These are phyloP conservation scores for Botrytis pseudocinerea DNA, from an alignment of 2,329 filamentous ascomycete species.

Conservation along the genomic window DNA sequence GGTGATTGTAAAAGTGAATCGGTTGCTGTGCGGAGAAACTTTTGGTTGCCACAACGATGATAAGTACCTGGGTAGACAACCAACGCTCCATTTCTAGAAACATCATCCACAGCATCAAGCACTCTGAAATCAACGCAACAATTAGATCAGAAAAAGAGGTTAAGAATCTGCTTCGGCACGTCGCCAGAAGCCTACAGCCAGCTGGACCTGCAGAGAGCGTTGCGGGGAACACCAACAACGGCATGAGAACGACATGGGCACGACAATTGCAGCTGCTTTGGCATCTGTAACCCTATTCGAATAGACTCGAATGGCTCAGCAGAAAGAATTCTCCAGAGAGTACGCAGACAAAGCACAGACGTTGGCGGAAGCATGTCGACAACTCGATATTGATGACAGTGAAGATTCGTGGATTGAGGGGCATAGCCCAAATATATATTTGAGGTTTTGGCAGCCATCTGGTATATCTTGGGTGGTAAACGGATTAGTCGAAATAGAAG, in stretches of 20 bases:
- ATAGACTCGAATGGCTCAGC: not conserved
- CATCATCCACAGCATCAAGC: not conserved
- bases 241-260: not conserved
- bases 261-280: not conserved
- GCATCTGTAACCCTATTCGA: not conserved
- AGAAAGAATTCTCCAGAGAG: accelerated
- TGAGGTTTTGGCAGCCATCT: not conserved
- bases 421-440: accelerated
- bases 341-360: not conserved
- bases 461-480: not conserved
- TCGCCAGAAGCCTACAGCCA: not conserved
- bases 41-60: no score
- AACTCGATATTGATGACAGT: not conserved
- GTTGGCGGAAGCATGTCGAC: not conserved
- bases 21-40: no score
- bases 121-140: not conserved
- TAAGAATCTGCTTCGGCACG: not conserved
- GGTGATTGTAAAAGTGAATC: no score
- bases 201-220: not conserved
- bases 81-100: not conserved
- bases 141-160: not conserved
- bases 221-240: not conserved
- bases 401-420: not conserved
- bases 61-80: not conserved
- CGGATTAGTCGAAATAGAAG: not conserved